These are phyloP conservation scores for Emmonsiellopsis sp. DNA, from an alignment of 2,329 filamentous ascomycete genomes.

Conservation along the genomic window DNA sequence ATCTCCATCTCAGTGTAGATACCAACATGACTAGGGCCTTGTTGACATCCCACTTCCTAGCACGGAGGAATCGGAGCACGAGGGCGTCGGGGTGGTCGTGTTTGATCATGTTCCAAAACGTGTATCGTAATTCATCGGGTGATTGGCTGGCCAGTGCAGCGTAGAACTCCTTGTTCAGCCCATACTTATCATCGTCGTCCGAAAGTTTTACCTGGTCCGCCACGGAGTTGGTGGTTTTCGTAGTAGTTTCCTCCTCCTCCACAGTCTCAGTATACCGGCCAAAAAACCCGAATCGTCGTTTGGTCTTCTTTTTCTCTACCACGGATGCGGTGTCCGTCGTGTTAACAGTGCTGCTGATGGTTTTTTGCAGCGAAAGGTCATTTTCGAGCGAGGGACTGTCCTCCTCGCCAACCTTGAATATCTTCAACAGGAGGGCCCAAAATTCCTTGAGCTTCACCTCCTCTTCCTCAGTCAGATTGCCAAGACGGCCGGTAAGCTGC, in stretches of 20 bases:
- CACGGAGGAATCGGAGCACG: slow-evolving; percentile 71
- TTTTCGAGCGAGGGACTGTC: slow-evolving; percentile 3
- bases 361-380: slow-evolving; percentile 15
- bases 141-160: slow-evolving; percentile 67
- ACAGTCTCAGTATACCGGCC: slow-evolving; percentile 50
- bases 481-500: slow-evolving; percentile 56
- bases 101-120: slow-evolving; percentile 92
- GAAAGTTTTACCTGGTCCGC: slow-evolving; percentile 30
- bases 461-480: slow-evolving; percentile 81
- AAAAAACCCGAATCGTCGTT: slow-evolving; percentile 65
- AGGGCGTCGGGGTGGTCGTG: slow-evolving; percentile 87
- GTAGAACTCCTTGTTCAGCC: slow-evolving; percentile 76
- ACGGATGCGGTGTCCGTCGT: slow-evolving; percentile 17
- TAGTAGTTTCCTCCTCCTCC: slow-evolving; percentile 32
- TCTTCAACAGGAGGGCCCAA: slow-evolving; percentile 67
- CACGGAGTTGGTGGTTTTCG: slow-evolving; percentile 28
- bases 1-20: slow-evolving; percentile 86
- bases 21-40: slow-evolving; percentile 91
- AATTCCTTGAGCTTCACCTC: slow-evolving; percentile 81
- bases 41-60: slow-evolving; percentile 93
- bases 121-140: slow-evolving; percentile 67
- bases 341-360: slow-evolving; percentile 16
- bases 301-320: slow-evolving; percentile 50
- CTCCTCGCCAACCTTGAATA: slow-evolving; percentile 65
- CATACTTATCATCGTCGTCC: slow-evolving; percentile 79